Conservation (phyloP, 306 rosid genomes). For the Bauhinia variegata region DNA sequence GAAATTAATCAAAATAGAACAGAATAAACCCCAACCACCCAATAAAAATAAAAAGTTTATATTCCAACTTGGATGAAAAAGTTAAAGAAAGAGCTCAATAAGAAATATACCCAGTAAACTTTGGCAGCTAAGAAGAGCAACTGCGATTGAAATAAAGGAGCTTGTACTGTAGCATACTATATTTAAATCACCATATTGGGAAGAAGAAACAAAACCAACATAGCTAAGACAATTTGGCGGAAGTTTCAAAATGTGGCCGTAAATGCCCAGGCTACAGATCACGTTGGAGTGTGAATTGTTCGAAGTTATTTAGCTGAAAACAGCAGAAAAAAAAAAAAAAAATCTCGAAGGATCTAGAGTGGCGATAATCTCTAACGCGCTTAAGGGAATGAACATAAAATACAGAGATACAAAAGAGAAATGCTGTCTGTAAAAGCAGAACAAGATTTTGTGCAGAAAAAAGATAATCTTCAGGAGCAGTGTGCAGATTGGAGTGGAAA, state of each 20-base stretch:
- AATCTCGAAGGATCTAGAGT: conserved; percentile 44
- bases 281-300: conserved; percentile 38
- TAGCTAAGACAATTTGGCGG: conserved; percentile 34
- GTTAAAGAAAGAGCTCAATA: conserved; percentile 29
- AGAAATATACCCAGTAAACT: conserved; percentile 28
- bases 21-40: neutral
- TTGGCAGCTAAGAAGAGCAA: conserved; percentile 27
- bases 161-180: conserved; percentile 13
- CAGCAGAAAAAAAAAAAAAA: conserved; percentile 40
- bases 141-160: conserved; percentile 32
- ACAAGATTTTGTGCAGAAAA: conserved; percentile 33
- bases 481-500: conserved; percentile 34
- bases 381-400: conserved; percentile 14
- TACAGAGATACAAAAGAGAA: neutral
- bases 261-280: conserved; percentile 50
- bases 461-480: conserved; percentile 29
- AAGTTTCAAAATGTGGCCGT: conserved; percentile 62
- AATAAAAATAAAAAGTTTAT: neutral
- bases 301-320: conserved; percentile 21
- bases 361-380: conserved; percentile 58
- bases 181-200: conserved; percentile 26
- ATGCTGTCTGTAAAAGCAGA: conserved; percentile 29
- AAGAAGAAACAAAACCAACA: conserved; percentile 5
- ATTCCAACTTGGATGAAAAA: conserved; percentile 14
- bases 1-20: conserved; percentile 36